Conservation (phyloP, 75 land plant genomes). For the Sequoiadendron giganteum region DNA sequence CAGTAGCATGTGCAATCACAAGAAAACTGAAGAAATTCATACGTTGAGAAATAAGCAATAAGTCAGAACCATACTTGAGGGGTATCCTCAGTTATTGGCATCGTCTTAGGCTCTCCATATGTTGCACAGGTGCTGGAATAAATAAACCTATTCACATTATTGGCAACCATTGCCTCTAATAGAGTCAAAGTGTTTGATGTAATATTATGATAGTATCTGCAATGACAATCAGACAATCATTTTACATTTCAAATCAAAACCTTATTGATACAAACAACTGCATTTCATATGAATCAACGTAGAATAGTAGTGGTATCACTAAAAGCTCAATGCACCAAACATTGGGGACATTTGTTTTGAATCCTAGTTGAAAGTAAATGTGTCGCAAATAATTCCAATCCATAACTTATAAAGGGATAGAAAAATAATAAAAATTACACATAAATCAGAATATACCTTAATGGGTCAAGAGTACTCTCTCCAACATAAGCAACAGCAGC, state of each 20-base stretch:
- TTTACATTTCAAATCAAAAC: not conserved
- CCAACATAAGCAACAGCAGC: conserved; percentile 55
- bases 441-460: conserved; percentile 20
- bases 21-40: not conserved
- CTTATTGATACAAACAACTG: not conserved
- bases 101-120: conserved; percentile 39
- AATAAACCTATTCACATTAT: conserved; percentile 28
- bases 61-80: conserved; percentile 25
- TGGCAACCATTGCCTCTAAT: conserved; percentile 37
- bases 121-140: conserved; percentile 55
- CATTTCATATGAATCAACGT: not conserved
- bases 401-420: not conserved
- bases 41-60: not conserved
- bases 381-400: not conserved
- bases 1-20: not conserved
- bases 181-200: conserved; percentile 38
- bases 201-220: conserved; percentile 49
- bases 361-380: not conserved
- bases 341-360: not conserved
- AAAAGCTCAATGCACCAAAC: not conserved
- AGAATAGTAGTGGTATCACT: not conserved
- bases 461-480: conserved; percentile 44
- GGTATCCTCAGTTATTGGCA: conserved; percentile 45
- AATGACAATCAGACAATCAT: not conserved
- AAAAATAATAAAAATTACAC: not conserved